Base-by-base conservation (phyloP, 495 filamentous ascomycete species). In the Daldinia grandis region DNA sequence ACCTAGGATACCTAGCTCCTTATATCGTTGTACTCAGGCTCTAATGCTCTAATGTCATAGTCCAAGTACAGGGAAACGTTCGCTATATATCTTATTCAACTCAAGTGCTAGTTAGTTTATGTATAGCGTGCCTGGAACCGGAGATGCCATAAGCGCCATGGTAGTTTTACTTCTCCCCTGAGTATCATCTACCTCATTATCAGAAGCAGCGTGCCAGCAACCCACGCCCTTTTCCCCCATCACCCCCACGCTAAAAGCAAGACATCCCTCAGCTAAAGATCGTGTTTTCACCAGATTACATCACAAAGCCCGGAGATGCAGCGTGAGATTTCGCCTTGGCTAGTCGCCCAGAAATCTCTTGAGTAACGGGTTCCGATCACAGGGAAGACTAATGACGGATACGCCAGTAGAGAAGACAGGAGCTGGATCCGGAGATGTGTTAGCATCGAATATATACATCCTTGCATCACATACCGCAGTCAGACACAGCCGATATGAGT, bases 211-310 rank as follows among this genome's bases (percentile, higher is more conserved):
- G 2, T 40, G 19, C 19, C 24, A 47, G 42, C 42, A 3, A 9
- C 30, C 38, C 19, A 33, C 27, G 14, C 40, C 51, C 58, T 28
- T 21, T 47, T 62, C 50, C 37, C n/a, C 21, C 56, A 28, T 51
- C 21, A 58, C 66, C 66, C 66, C 66, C 66, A 68, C 66, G 53
- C 66, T 30, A 24, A 25, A 15, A 58, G 9, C 12, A 21, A 51
- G 40, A 19, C 42, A 56, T n/a, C n/a, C 58, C 31, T 42, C 4
- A 58, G 12, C 28, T 62, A 14, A 17, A 51, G 40, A 38, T 57
- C 17, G 33, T 33, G 10, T 57, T 57, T 40, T 33, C 12, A 37
- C 2, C 9, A 19, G 5, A 38, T 37, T 57, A 37, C 33, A 57
- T 38, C 54, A 37, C 31, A 33, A 24, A 57, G 3, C 27, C 19